Evolutionary conservation across 1,139 yeast genomes (phyloP), one percentile per base, ranked within the genome.

Genomic region (Yamadazyma sp.): DNA sequence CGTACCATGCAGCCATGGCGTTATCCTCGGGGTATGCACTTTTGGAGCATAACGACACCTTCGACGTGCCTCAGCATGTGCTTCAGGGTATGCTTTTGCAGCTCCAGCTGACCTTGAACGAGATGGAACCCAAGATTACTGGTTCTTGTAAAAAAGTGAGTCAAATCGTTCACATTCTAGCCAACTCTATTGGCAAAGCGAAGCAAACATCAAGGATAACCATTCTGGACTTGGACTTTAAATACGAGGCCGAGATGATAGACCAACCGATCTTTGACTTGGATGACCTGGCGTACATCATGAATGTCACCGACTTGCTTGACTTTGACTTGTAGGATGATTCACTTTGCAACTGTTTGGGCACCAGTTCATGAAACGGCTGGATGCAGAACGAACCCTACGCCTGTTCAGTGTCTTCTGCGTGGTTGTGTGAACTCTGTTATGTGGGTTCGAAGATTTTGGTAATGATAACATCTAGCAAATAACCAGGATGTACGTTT

Each of bases 1-100:
- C 18, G 8, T 34, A 34, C 14, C 37, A 34, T 17, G 37, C 32
- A 18, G 22, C 31, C 16, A 34, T 34, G 37, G 37, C 18, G 14
- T 28, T 34, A 22, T 14, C 37, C 5, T 16, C 23, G n/a, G 37
- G 32, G 20, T 27, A 28, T 15, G 20, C 20, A 4, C 20, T 28
- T 28, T 28, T 28, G 12, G 16, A 15, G 31, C n/a, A 28, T 12
- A 28, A 5, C 20, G 3, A 7, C 20, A 17, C 31, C 7, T 28
- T 28, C 12, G 31, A 9, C 6, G 20, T 28, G 18, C 16, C 31
- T n/a, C 20, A 5, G 18, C 7, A 5, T 4, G 7, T 3, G 12
- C 6, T 28, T n/a, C 18, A 28, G 31, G 31, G 16, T 9, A 9
- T 6, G 5, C 31, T 28, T 11, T 15, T 28, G 12, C 31, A 16